phyloP scores from a whole-genome alignment of 805 yeast genomes.

The Saccharomycopsis sp. region DNA sequence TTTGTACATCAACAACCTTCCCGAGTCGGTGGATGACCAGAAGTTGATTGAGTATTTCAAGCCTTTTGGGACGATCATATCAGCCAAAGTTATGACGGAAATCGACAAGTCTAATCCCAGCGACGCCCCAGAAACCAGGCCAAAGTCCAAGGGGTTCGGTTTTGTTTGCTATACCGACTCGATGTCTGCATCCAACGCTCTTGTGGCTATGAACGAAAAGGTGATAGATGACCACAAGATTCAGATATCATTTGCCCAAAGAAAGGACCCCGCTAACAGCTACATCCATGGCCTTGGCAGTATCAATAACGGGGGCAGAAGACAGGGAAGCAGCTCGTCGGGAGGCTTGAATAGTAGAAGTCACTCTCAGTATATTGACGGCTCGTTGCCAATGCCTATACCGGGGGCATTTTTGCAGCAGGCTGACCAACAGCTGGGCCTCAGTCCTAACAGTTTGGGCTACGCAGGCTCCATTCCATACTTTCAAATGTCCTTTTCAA shows the following conservation, averaged over 20 bases:
- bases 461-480: neutral
- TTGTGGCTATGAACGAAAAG: constrained; percentile 54
- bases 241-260: constrained; percentile 70
- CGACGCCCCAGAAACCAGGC: constrained; percentile 20
- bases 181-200: constrained; percentile 61
- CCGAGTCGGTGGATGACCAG: constrained; percentile 47
- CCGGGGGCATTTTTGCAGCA: neutral
- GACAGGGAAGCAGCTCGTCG: neutral
- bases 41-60: constrained; percentile 40
- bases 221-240: constrained; percentile 46
- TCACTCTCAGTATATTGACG: neutral
- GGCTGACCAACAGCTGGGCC: neutral
- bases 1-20: constrained; percentile 62
- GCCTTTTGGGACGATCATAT: constrained; percentile 44
- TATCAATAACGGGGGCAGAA: neutral
- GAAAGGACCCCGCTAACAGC: constrained; percentile 4
- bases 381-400: neutral
- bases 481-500: neutral
- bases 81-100: constrained; percentile 50
- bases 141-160: constrained; percentile 67
- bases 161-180: constrained; percentile 70
- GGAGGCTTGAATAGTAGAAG: neutral
- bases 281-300: too few relatives aligned
- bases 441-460: neutral
- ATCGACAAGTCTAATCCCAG: constrained; percentile 27